Evolutionary conservation across 495 filamentous ascomycete species (phyloP).

Genomic region (Podospora appendiculata): DNA sequence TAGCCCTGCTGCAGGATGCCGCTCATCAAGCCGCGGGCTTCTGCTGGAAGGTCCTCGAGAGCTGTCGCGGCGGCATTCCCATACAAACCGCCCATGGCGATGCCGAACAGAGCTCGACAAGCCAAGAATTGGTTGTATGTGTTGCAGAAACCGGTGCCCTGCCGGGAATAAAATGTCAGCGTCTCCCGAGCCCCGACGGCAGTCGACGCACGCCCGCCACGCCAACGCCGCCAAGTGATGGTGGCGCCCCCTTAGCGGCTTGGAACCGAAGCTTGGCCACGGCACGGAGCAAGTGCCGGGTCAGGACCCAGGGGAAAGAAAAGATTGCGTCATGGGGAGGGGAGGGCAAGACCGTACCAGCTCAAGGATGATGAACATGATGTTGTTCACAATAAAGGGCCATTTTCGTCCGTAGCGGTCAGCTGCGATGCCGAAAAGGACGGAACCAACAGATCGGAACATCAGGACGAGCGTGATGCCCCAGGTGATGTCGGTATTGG

Average conservation of each 20-base stretch:
- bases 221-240: not conserved
- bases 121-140: conserved; percentile 75
- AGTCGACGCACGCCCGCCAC: not conserved
- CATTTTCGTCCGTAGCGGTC: conserved; percentile 84
- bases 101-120: conserved; percentile 75
- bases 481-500: conserved; percentile 77
- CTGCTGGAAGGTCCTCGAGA: conserved; percentile 72
- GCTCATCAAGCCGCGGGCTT: conserved; percentile 66
- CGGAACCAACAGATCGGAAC: conserved; percentile 66
- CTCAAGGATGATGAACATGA: conserved; percentile 75
- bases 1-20: conserved; percentile 86
- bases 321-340: not conserved
- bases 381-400: conserved; percentile 78
- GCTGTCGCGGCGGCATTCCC: conserved; percentile 84
- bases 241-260: not conserved
- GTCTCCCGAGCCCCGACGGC: not conserved
- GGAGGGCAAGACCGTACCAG: conserved; percentile 33
- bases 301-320: not conserved
- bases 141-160: conserved; percentile 68
- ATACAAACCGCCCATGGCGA: conserved; percentile 85
- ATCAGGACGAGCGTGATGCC: conserved; percentile 83
- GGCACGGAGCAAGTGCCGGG: not conserved
- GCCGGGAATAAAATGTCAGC: conserved; percentile 7
- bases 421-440: conserved; percentile 68
- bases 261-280: not conserved